Evolutionary conservation across 257 asterid genomes (phyloP).

Genomic region (Primulina huaijiensis): DNA sequence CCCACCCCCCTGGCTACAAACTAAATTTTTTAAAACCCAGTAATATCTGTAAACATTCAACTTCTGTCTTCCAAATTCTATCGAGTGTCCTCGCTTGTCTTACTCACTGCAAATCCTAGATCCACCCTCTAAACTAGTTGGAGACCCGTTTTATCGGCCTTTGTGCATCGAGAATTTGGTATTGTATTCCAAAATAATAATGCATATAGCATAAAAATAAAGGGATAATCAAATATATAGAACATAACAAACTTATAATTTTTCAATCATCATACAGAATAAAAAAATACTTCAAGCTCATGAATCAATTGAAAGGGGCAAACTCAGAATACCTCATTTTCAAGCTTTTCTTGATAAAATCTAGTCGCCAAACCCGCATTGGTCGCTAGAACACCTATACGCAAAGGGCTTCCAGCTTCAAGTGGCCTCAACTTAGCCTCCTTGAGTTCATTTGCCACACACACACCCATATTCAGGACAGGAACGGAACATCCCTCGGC

Average conservation of each 20-base stretch:
- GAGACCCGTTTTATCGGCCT: not conserved
- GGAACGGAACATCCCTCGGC: slow-evolving; percentile 60
- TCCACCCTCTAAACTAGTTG: not conserved
- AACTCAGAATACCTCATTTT: not conserved
- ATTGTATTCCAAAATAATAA: too few relatives aligned
- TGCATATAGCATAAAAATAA: not conserved
- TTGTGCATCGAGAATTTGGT: not conserved
- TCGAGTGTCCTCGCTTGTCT: not conserved
- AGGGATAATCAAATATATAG: not conserved
- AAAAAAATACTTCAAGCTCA: not conserved
- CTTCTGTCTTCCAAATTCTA: not conserved
- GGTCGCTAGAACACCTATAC: not conserved
- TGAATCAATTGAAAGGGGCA: not conserved
- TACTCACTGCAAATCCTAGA: not conserved
- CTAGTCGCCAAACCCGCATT: not conserved
- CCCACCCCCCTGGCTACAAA: not conserved
- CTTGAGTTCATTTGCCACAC: slow-evolving; percentile 42
- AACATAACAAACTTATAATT: not conserved
- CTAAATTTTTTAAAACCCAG: not conserved
- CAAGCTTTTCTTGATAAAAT: not conserved
- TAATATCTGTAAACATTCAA: not conserved
- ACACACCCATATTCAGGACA: slow-evolving; percentile 64
- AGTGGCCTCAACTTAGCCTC: slow-evolving; percentile 1
- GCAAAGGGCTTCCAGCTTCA: not conserved
- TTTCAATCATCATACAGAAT: not conserved